A percentile compares a stretch with the other conserved stretches of the same genome.
phyloP scores from a whole-genome alignment of 441 rosid species.

The Codiaeum variegatum region DNA sequence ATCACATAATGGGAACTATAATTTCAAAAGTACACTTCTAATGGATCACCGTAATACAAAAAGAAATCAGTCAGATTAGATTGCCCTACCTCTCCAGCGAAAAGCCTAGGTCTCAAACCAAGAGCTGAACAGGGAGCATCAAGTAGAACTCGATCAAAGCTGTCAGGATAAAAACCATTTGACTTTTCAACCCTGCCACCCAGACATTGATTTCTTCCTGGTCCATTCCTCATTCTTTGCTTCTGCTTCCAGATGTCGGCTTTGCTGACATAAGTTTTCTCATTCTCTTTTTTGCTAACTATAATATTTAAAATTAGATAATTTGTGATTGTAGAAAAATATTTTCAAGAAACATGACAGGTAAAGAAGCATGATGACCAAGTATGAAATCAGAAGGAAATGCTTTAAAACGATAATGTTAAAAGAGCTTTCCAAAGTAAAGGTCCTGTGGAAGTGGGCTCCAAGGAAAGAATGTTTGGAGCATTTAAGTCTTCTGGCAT shows the following conservation, averaged over 20 bases:
- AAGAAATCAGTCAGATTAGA: neutral
- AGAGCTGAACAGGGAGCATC: conserved; percentile 99
- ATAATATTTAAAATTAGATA: conserved; percentile 35
- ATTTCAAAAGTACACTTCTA: neutral
- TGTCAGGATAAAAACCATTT: conserved; percentile 69
- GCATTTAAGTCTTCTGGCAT: neutral
- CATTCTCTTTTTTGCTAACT: conserved; percentile 56
- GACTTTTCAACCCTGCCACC: conserved; percentile 82
- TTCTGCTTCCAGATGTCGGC: conserved; percentile 67
- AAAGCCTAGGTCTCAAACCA: conserved; percentile 91
- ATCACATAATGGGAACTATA: neutral
- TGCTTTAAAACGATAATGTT: neutral
- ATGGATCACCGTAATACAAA: conserved; percentile 8
- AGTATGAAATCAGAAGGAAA: neutral
- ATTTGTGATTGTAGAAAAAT: conserved; percentile 14
- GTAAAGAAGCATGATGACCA: conserved; percentile 7
- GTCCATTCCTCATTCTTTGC: conserved; percentile 77
- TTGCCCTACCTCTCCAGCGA: conserved; percentile 68
- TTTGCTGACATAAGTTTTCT: conserved; percentile 50
- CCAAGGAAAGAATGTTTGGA: neutral
- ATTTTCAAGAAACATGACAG: conserved; percentile 2
- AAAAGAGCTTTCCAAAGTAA: neutral
- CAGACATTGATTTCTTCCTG: conserved; percentile 74
- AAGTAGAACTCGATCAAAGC: conserved; percentile 89
- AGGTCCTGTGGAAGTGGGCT: neutral